Conservation (phyloP, 257 asterid species). For the Anisodus tanguticus region DNA sequence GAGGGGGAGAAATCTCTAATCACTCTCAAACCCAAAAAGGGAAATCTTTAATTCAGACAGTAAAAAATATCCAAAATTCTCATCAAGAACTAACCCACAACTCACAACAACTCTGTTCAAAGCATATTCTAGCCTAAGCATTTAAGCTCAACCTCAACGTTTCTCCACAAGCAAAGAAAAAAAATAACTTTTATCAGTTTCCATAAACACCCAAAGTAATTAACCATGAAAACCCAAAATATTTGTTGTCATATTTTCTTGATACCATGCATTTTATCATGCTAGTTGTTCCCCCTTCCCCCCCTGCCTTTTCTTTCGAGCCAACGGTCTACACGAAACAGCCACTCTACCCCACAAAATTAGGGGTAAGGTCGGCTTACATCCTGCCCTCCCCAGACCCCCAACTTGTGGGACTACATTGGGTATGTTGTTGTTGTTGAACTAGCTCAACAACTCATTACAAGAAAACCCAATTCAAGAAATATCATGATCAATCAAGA, state of each 20-base stretch:
- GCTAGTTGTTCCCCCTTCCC: too few relatives aligned
- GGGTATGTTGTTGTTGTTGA: too few relatives aligned
- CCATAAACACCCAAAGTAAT: constrained; percentile 2
- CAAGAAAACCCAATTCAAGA: constrained; percentile 18
- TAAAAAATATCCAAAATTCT: constrained; percentile 1
- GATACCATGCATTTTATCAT: too few relatives aligned
- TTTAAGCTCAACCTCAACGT: background rate
- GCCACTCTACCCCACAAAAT: too few relatives aligned
- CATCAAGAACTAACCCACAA: background rate
- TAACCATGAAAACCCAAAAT: background rate
- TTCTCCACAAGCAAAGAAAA: background rate
- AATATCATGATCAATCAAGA: background rate
- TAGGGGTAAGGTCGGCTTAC: too few relatives aligned
- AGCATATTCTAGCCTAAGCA: constrained; percentile 8
- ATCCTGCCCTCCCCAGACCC: too few relatives aligned
- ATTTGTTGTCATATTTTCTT: too few relatives aligned
- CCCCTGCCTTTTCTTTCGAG: too few relatives aligned
- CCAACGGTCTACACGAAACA: too few relatives aligned
- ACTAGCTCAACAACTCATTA: background rate
- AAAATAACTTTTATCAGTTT: background rate
- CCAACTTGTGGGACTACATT: too few relatives aligned
- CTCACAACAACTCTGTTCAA: constrained; percentile 14
- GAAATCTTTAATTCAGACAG: constrained; percentile 1
- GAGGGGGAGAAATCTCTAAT: background rate
- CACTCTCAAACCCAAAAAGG: background rate